Percentiles rank a stretch among this genome's conserved stretches.
Conservation (phyloP, 164 flowering plant species). For the Magnolia sinica region DNA sequence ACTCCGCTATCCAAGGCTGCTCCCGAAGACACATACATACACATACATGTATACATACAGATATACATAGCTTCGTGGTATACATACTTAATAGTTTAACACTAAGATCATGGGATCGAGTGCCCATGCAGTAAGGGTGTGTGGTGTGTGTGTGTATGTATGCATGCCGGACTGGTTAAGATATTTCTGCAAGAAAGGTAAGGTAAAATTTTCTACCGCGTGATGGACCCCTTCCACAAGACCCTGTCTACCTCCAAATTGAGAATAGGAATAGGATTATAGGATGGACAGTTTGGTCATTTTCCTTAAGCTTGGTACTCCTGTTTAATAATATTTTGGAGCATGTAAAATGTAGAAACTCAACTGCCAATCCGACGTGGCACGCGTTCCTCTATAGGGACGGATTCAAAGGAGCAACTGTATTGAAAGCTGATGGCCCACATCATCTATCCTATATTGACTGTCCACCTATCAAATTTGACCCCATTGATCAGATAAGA, state of each 20-base stretch:
- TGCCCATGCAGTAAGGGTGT: too few species aligned
- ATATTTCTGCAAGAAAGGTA: too few species aligned
- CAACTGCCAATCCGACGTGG: not conserved
- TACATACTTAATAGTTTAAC: too few species aligned
- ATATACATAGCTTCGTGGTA: too few species aligned
- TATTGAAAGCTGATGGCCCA: not conserved
- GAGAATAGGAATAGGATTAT: not conserved
- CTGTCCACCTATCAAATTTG: not conserved
- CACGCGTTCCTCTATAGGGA: slow-evolving; percentile 3
- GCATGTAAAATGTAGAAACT: not conserved
- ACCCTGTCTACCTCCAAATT: not conserved
- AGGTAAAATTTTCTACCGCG: not conserved
- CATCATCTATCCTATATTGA: not conserved
- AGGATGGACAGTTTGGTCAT: not conserved
- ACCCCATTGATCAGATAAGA: not conserved
- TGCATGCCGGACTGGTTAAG: too few species aligned
- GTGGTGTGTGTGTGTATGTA: too few species aligned
- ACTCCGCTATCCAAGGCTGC: too few species aligned
- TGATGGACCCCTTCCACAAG: not conserved
- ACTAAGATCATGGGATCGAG: too few species aligned
- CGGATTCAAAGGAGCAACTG: not conserved
- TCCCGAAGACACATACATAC: too few species aligned
- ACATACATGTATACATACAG: too few species aligned
- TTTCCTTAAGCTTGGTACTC: not conserved
- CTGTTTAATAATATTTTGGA: not conserved